Percentiles rank a stretch among this genome's conserved stretches.
Conservation (phyloP, 1,284 basidiomycete genomes). For the Microbotryomycetes sp. region DNA sequence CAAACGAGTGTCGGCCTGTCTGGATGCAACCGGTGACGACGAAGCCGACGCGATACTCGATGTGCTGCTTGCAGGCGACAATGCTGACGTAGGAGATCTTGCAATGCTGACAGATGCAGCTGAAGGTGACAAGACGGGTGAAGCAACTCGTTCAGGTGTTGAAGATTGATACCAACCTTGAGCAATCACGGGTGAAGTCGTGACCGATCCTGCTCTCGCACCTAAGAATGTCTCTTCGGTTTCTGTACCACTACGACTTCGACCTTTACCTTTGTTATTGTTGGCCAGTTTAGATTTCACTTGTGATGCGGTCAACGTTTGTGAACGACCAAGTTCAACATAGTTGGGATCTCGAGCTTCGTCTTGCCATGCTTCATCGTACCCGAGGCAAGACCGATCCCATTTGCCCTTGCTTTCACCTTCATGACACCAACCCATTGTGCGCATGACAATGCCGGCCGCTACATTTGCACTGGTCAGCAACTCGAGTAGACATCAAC, state of each 20-base stretch:
- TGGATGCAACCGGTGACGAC: background rate
- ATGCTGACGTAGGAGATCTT: too few relatives aligned
- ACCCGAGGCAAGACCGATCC: conserved; percentile 35
- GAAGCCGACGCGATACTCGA: background rate
- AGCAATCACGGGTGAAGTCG: background rate
- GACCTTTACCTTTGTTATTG: conserved; percentile 14
- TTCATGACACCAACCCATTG: conserved; percentile 30
- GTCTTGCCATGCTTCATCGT: conserved; percentile 28
- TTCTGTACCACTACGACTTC: background rate
- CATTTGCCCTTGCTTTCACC: conserved; percentile 25
- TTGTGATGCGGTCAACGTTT: background rate
- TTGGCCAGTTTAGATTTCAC: too few relatives aligned
- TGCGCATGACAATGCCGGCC: conserved; percentile 14
- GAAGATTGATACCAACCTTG: background rate
- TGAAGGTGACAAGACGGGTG: background rate
- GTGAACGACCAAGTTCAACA: background rate
- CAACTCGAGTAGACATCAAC: background rate
- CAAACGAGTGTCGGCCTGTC: background rate
- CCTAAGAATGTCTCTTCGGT: background rate
- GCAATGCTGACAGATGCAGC: too few relatives aligned
- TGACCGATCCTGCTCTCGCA: background rate
- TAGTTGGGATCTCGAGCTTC: conserved; percentile 10
- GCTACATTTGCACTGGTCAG: background rate
- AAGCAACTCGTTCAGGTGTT: background rate
- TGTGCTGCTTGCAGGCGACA: too few relatives aligned